These are phyloP conservation scores for Arthroderma uncinatum DNA, from an alignment of 2,329 filamentous ascomycete species.

Conservation along the genomic window DNA sequence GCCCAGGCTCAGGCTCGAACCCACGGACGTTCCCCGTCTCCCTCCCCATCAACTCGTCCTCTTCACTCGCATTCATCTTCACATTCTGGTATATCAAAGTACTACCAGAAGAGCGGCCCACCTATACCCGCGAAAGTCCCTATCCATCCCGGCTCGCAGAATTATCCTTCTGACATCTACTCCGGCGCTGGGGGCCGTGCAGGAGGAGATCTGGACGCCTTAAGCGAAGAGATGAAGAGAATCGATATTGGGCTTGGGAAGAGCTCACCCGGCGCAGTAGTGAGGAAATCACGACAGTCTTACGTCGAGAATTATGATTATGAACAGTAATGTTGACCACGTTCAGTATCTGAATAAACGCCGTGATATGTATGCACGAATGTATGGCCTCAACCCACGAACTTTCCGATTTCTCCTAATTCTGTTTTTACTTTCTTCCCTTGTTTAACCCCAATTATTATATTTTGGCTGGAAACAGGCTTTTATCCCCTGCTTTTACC, in stretches of 20 bases:
- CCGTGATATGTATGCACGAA: neutral
- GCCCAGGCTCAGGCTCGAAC: neutral
- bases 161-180: constrained; percentile 23
- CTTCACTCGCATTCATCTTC: constrained; percentile 18
- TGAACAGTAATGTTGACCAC: constrained; percentile 3
- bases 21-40: constrained; percentile 8
- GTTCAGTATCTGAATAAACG: neutral
- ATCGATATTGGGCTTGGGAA: constrained; percentile 36
- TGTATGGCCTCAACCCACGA: neutral
- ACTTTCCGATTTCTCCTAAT: neutral
- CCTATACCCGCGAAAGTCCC: constrained; percentile 36
- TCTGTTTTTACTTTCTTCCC: neutral
- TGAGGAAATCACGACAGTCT: constrained; percentile 6
- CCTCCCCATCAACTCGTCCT: constrained; percentile 23
- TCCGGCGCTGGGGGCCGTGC: constrained; percentile 16
- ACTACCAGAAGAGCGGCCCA: constrained; percentile 28
- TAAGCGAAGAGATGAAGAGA: constrained; percentile 47
- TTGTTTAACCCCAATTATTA: no score
- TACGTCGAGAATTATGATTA: constrained; percentile 2
- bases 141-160: constrained; percentile 23
- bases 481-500: neutral
- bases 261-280: neutral
- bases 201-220: constrained; percentile 31
- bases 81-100: constrained; percentile 13
- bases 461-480: no score